phyloP scores from a whole-genome alignment of 208 protist species.

The Crithidia fasciculata region DNA sequence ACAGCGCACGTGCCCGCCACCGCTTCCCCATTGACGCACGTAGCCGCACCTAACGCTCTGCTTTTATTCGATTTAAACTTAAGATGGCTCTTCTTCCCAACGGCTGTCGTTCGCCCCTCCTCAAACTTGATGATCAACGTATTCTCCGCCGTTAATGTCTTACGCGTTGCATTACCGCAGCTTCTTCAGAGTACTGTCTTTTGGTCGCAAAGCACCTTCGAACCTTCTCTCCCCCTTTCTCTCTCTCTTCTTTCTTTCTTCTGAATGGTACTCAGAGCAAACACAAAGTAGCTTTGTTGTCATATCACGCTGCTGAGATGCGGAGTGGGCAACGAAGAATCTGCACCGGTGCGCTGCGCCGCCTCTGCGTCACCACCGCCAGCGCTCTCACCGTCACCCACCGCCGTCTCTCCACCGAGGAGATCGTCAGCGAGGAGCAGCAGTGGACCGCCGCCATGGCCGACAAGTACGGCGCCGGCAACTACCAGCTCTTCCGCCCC shows the following conservation, averaged over 20 bases:
- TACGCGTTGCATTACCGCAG: too few species aligned
- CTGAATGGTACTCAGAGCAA: not conserved
- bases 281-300: not conserved
- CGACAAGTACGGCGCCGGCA: constrained; percentile 69
- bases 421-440: constrained; percentile 34
- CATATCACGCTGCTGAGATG: not conserved
- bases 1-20: too few species aligned
- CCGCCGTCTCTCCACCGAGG: constrained; percentile 26
- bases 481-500: constrained; percentile 75
- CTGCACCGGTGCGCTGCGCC: not conserved
- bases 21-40: too few species aligned
- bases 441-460: constrained; percentile 47
- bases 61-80: too few species aligned
- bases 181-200: too few species aligned
- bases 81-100: too few species aligned
- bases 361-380: not conserved
- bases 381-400: not conserved
- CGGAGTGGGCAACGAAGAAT: constrained; percentile 1
- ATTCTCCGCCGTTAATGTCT: too few species aligned
- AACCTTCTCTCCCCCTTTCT: not conserved
- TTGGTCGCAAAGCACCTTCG: not conserved
- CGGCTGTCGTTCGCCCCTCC: too few species aligned
- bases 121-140: too few species aligned
- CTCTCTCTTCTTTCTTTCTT: constrained; percentile 2
- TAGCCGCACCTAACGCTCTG: too few species aligned